Conservation (phyloP, 2,329 filamentous ascomycete genomes). For the Microcyclospora tardicrescens region DNA sequence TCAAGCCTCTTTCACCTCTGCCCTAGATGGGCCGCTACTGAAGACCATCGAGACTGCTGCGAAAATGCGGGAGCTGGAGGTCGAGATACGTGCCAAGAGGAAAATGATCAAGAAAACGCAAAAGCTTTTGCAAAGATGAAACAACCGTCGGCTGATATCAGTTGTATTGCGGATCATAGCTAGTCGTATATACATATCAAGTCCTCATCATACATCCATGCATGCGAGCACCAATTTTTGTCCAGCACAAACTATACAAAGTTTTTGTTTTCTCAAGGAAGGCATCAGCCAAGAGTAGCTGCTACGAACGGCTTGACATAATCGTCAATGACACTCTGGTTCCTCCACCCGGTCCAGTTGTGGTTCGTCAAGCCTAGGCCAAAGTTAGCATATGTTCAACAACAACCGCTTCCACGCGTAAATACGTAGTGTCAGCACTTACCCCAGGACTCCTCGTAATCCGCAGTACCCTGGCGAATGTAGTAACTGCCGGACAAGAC, state of each 20-base stretch:
- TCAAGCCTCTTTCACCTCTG: conserved; percentile 43
- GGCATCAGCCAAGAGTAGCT: conserved; percentile 4
- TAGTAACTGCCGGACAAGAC: conserved; percentile 43
- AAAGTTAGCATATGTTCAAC: background rate
- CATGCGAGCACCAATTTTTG: too few relatives aligned
- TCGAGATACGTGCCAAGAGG: conserved; percentile 48
- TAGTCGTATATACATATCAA: too few relatives aligned
- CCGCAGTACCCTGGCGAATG: conserved; percentile 38
- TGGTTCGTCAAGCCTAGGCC: conserved; percentile 36
- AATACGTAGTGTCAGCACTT: conserved; percentile 4
- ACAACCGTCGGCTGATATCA: too few relatives aligned
- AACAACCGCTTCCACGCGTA: background rate
- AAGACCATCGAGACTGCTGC: conserved; percentile 43
- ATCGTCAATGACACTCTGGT: conserved; percentile 6
- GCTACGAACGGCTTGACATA: conserved; percentile 9
- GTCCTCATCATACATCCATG: too few relatives aligned
- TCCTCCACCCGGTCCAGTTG: conserved; percentile 35
- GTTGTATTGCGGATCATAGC: too few relatives aligned
- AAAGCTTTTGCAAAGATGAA: conserved; percentile 1
- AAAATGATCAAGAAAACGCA: conserved; percentile 33
- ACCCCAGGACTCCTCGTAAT: conserved; percentile 45
- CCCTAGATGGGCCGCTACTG: conserved; percentile 46
- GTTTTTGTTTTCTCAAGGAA: too few relatives aligned
- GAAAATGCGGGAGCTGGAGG: conserved; percentile 53
- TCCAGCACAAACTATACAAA: too few relatives aligned